Conservation (phyloP, 768 basidiomycete species). For the Lactifluus echinatus region DNA sequence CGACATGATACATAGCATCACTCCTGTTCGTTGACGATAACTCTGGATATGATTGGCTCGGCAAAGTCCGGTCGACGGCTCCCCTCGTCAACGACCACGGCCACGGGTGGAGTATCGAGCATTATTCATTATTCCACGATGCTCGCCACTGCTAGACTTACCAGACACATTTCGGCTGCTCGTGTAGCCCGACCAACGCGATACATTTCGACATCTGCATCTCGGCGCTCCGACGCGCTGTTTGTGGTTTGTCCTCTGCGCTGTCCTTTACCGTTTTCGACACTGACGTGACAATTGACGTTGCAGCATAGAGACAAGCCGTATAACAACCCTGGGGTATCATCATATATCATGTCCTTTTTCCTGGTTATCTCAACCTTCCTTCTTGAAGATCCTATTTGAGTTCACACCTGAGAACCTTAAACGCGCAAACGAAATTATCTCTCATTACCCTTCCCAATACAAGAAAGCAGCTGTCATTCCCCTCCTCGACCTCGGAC, state of each 20-base stretch:
- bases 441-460: conserved; percentile 89
- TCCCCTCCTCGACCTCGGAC: conserved; percentile 90
- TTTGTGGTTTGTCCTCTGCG: conserved; percentile 58
- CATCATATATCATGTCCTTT: conserved; percentile 4
- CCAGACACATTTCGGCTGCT: conserved; percentile 5
- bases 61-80: conserved; percentile 8
- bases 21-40: not conserved
- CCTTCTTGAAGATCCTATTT: conserved; percentile 67
- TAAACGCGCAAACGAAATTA: conserved; percentile 82
- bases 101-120: too few relatives aligned
- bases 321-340: conserved; percentile 87
- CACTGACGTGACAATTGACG: conserved; percentile 18
- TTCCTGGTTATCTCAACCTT: not conserved
- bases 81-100: not conserved
- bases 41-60: conserved; percentile 15
- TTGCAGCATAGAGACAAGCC: conserved; percentile 86
- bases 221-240: conserved; percentile 69
- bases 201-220: conserved; percentile 31
- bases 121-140: too few relatives aligned
- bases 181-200: conserved; percentile 14
- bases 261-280: conserved; percentile 9
- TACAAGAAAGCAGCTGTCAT: conserved; percentile 99
- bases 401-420: conserved; percentile 74
- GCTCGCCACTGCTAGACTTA: conserved; percentile 12
- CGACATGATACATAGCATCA: not conserved